phyloP scores from a whole-genome alignment of 2,329 filamentous ascomycete genomes.

The Trichoderma gracile region DNA sequence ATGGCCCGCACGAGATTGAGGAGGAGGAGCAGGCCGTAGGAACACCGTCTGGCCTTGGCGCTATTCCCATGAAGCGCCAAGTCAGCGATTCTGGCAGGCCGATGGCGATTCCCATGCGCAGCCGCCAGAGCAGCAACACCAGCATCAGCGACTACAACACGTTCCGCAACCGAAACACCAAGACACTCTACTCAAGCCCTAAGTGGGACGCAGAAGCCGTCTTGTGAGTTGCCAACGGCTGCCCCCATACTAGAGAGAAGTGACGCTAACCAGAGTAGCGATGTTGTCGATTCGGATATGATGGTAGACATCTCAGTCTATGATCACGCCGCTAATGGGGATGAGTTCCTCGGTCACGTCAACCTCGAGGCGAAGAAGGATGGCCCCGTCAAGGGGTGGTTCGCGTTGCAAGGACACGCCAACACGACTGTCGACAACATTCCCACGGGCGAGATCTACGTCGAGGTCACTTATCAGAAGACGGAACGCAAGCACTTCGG shows the following conservation, averaged over 20 bases:
- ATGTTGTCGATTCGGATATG: conserved; percentile 89
- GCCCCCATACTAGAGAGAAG: not conserved
- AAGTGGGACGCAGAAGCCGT: conserved; percentile 94
- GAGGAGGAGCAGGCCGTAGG: conserved; percentile 55
- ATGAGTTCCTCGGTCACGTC: conserved; percentile 90
- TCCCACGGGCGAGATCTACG: conserved; percentile 82
- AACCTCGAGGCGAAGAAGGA: conserved; percentile 71
- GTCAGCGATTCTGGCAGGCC: conserved; percentile 79
- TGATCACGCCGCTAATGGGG: conserved; percentile 74
- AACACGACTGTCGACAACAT: conserved; percentile 71
- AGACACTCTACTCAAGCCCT: conserved; percentile 70
- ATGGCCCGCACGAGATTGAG: conserved; percentile 69
- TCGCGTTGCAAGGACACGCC: conserved; percentile 71
- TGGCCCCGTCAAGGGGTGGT: conserved; percentile 80
- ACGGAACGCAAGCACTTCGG: conserved; percentile 90
- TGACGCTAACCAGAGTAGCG: conserved; percentile 53
- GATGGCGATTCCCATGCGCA: conserved; percentile 96
- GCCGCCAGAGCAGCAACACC: conserved; percentile 93
- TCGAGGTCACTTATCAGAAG: conserved; percentile 83
- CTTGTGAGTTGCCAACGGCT: conserved; percentile 65
- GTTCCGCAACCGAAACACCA: conserved; percentile 59
- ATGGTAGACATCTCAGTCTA: conserved; percentile 93
- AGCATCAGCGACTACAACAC: conserved; percentile 69
- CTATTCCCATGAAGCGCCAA: conserved; percentile 65
- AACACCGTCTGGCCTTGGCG: conserved; percentile 53